Percentiles rank a stretch among this genome's conserved stretches.
Conservation (phyloP, 768 basidiomycete species). For the Leucosporidium yakuticum region DNA sequence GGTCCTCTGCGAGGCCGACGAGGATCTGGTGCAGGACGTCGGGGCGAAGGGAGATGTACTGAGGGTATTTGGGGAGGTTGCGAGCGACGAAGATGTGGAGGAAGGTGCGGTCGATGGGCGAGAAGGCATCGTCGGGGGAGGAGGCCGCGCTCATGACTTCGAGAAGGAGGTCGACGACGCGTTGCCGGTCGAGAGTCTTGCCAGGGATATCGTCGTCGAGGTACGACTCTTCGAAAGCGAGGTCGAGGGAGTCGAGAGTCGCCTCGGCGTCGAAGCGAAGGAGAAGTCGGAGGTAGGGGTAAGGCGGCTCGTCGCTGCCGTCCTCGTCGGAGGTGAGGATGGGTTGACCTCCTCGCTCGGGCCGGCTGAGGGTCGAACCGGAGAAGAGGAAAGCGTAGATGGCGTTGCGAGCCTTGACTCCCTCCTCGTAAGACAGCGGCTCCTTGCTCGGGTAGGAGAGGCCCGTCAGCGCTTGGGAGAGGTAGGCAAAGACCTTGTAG, state of each 20-base stretch:
- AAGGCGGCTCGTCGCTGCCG: conserved; percentile 72
- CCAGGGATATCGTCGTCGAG: conserved; percentile 59
- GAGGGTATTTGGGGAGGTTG: conserved; percentile 93
- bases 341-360: conserved; percentile 60
- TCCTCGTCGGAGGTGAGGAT: conserved; percentile 70
- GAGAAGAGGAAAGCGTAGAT: conserved; percentile 80
- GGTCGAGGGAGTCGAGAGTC: conserved; percentile 85
- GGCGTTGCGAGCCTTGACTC: conserved; percentile 60
- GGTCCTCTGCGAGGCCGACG: conserved; percentile 66
- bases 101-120: conserved; percentile 65
- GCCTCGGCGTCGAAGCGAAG: conserved; percentile 88
- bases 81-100: conserved; percentile 92
- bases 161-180: conserved; percentile 74
- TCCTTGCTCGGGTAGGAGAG: conserved; percentile 80
- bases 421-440: conserved; percentile 60
- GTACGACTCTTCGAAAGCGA: conserved; percentile 88
- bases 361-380: conserved; percentile 73
- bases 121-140: conserved; percentile 41
- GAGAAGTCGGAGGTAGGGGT: conserved; percentile 78
- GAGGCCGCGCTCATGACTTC: conserved; percentile 52
- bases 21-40: conserved; percentile 69
- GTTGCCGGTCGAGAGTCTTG: conserved; percentile 62
- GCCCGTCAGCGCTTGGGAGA: conserved; percentile 72
- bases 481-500: conserved; percentile 85
- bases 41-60: conserved; percentile 66